phyloP scores from a whole-genome alignment of 2,329 filamentous ascomycete species.

The Penicillium olsonii region DNA sequence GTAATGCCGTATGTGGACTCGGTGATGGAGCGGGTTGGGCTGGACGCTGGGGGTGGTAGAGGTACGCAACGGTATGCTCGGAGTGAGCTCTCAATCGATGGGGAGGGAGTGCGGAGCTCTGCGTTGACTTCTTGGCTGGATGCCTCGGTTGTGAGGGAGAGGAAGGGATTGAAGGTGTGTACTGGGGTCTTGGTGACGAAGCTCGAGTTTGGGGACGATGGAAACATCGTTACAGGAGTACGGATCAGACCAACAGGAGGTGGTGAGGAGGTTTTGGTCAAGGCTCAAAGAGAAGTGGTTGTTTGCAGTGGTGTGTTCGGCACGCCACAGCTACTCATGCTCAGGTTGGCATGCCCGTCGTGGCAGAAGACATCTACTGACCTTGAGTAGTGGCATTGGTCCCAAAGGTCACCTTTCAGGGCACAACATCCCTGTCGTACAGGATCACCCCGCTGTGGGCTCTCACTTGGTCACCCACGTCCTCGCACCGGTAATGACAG shows the following conservation, averaged over 20 bases:
- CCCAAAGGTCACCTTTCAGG: background rate
- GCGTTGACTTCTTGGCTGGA: conserved; percentile 2
- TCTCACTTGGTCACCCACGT: conserved; percentile 1
- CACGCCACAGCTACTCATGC: conserved; percentile 2
- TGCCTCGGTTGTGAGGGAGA: background rate
- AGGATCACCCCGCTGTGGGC: conserved; percentile 1
- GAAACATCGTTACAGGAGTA: background rate
- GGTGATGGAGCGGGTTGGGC: background rate
- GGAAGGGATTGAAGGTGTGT: background rate
- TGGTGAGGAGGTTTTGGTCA: background rate
- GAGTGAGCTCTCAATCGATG: conserved; percentile 4
- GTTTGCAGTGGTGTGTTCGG: conserved; percentile 3
- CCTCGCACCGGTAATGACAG: conserved; percentile 4
- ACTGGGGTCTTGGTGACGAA: conserved; percentile 1
- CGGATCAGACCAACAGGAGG: background rate
- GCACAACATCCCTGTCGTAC: background rate
- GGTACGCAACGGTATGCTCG: conserved; percentile 3
- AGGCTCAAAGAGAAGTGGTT: conserved; percentile 3
- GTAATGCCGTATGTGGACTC: conserved; percentile 1
- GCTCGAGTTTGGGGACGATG: background rate
- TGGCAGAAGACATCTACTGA: background rate
- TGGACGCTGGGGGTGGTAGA: background rate
- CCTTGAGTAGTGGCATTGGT: background rate
- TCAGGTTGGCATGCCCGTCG: background rate
- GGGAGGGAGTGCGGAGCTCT: background rate